A percentile compares a stretch with the other conserved stretches of the same genome.
Evolutionary conservation across 352 stramenopile species (phyloP).

Genomic region (Chrysophaeum taylorii): DNA sequence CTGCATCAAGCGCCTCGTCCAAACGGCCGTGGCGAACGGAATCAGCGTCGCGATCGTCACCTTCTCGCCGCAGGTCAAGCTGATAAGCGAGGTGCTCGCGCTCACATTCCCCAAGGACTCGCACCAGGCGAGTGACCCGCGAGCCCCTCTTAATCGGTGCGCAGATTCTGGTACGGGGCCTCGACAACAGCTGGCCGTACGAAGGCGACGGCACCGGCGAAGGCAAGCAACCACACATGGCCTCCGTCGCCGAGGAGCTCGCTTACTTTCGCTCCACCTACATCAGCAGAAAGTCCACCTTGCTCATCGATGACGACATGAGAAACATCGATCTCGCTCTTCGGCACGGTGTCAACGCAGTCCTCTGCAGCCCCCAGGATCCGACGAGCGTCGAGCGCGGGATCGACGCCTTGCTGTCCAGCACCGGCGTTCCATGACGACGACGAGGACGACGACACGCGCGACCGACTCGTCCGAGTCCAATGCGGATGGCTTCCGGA

Average conservation of each 20-base stretch:
- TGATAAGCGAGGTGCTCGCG: slow-evolving; percentile 54
- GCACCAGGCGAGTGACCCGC: slow-evolving; percentile 15
- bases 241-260: slow-evolving; percentile 53
- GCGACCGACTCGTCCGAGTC: no score
- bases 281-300: slow-evolving; percentile 45
- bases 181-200: slow-evolving; percentile 52
- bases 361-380: slow-evolving; percentile 59
- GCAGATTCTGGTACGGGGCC: slow-evolving; percentile 50
- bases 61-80: slow-evolving; percentile 50
- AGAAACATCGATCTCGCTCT: slow-evolving; percentile 57
- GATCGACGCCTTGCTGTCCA: no score
- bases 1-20: slow-evolving; percentile 55
- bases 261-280: slow-evolving; percentile 23
- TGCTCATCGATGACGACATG: slow-evolving; percentile 68
- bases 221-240: slow-evolving; percentile 45
- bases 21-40: slow-evolving; percentile 31
- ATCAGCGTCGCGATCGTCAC: slow-evolving; percentile 64
- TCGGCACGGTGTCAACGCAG: slow-evolving; percentile 46
- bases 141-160: background rate
- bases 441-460: no score
- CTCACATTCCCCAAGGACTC: slow-evolving; percentile 28
- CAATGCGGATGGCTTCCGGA: no score
- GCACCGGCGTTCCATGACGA: no score
- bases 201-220: slow-evolving; percentile 39
- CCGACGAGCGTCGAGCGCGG: no score